phyloP scores from a whole-genome alignment of 2,329 filamentous ascomycete genomes.

The Zalaria obscura region DNA sequence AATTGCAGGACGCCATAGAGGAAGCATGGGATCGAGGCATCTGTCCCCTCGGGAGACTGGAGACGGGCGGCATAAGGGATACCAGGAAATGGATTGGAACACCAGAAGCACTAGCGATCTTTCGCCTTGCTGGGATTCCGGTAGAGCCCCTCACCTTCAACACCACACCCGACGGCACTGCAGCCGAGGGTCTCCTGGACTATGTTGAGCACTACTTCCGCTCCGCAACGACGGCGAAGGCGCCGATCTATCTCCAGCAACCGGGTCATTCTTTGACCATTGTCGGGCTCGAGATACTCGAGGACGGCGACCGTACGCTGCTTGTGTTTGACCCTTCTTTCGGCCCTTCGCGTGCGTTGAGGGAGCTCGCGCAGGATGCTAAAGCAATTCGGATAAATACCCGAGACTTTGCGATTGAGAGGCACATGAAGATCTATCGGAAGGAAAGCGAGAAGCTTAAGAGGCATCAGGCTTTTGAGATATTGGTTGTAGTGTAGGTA shows the following conservation, averaged over 20 bases:
- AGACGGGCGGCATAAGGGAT: slow-evolving; percentile 71
- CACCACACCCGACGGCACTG: neutral
- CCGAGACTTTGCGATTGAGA: no score
- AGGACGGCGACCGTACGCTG: slow-evolving; percentile 51
- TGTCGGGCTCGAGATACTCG: slow-evolving; percentile 61
- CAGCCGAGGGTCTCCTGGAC: slow-evolving; percentile 37
- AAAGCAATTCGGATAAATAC: no score
- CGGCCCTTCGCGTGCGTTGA: slow-evolving; percentile 37
- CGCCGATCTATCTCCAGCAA: slow-evolving; percentile 83
- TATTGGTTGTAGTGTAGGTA: no score
- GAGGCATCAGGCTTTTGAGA: no score
- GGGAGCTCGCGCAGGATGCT: no score
- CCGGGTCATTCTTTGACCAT: slow-evolving; percentile 84
- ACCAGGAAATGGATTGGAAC: slow-evolving; percentile 96
- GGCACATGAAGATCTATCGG: no score
- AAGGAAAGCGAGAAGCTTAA: no score
- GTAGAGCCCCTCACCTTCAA: slow-evolving; percentile 37
- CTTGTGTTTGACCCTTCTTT: slow-evolving; percentile 84
- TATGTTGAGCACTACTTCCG: slow-evolving; percentile 61
- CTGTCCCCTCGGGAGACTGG: slow-evolving; percentile 55
- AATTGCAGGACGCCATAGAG: slow-evolving; percentile 77
- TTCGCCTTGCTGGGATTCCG: slow-evolving; percentile 50
- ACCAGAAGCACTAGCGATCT: slow-evolving; percentile 40
- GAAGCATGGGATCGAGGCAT: slow-evolving; percentile 75
- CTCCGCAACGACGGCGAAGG: slow-evolving; percentile 42